Base-by-base conservation (phyloP, 768 basidiomycete species). In the Phaeotremella skinneri region DNA sequence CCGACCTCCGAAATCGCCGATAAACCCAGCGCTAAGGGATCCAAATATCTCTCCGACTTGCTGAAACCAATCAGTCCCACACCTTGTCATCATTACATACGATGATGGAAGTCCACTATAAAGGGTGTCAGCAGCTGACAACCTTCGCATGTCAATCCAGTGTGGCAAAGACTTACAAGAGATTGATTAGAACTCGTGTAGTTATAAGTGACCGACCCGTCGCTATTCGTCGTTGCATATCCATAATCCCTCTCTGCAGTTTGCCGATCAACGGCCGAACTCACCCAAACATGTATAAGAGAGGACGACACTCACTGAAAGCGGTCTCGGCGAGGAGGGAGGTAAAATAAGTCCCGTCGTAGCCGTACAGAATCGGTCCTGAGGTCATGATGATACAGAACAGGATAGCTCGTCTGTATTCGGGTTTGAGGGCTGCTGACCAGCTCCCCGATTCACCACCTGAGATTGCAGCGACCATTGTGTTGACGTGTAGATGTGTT, bases 41-140 rank as follows among this genome's bases (percentile, higher is more conserved):
- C 77, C 76, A 51, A 75, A 49, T 42, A 78, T 64, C 57, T 78
- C 77, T 61, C 77, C 77, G 25, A 73, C 77, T 43, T 78, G 77
- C 4, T 45, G 23, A n/a, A 39, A 39, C 37, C 37, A 39, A 9
- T n/a, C n/a, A 9, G n/a, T 39, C 11, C 9, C 9, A 39, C 37
- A 39, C n/a, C 11, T 39, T 39, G 17, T 37, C 34, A 37, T 7
- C 17, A 37, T 37, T 7, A 9, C 43, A 14, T 20, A 45, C 43
- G 20, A 73, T 69, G 50, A 73, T 73, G 1, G 67, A 68, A n/a
- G 69, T 52, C 51, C 51, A 52, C 55, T 56, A 43, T 7, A n/a
- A 7, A 25, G 9, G 30, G 20, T 17, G 53, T 53, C 52, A 53
- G 31, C 52, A 37, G 4, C 21, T 16, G 20, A 17, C 29, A 9